Base-by-base conservation (phyloP, 2,329 filamentous ascomycete genomes). In the Pezicula radicicola region DNA sequence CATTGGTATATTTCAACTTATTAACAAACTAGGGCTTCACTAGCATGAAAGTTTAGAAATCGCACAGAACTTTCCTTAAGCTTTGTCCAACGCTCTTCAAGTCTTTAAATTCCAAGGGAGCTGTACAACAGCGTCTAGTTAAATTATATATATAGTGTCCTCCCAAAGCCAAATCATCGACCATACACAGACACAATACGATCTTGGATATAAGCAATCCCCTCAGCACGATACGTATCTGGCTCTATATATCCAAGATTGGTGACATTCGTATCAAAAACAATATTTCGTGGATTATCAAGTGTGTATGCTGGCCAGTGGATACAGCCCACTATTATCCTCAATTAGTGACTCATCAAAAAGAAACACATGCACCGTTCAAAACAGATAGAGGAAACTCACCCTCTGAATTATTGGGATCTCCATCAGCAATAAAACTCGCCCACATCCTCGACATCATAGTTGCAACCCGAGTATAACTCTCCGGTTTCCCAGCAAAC, bases 301-400 rank as follows among this genome's bases (percentile, higher is more conserved):
- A 16, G 16, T n/a, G 15, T 40, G 15, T 40, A 40, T 6, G 19
- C 5, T 25, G 75, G 74, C 77, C 77, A 81, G 10, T 63, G 58
- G 15, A 60, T 33, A 40, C 47, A 52, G 15, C 49, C 43, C 13
- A 52, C 58, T 55, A 27, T 43, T 28, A 13, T 33, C 8, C 9
- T 33, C 4, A 53, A 21, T 21, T 46, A 35, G 27, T 7, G 2
- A 21, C n/a, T 13, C 48, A 13, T 16, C 15, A 15, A 15, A 7
- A 21, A 21, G 37, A 10, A 40, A 40, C 39, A 10, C 12, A 44
- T 30, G 15, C 30, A 42, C 39, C 8, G 21, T 40, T 12, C 49
- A 30, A 8, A 46, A 18, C 19, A 7, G 25, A 25, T 25, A 25
- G 25, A 25, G 25, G 6, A 4, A 21, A 53, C 56, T 52, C 36